Base-by-base conservation (phyloP, 2,329 filamentous ascomycete genomes). In the Phymatotrichopsis omnivora region DNA sequence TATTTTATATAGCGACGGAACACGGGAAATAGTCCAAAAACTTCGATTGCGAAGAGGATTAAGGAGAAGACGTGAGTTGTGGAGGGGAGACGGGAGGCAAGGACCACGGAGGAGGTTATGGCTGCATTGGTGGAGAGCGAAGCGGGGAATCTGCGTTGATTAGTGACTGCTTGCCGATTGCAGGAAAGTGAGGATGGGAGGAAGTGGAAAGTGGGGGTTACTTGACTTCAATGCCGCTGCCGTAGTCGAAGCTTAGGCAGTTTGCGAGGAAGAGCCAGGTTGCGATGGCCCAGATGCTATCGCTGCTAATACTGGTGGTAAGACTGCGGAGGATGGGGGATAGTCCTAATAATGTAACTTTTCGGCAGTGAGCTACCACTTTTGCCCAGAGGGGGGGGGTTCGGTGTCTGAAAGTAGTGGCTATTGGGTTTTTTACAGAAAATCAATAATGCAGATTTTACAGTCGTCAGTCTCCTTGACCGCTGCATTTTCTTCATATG, bases 191-290 rank as follows among this genome's bases (percentile, higher is more conserved):
- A 30, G 27, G 20, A 27, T 12, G n/a, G 28, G 12, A 37, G 24
- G 25, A 35, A 41, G 7, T 40, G 28, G 28, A 12, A 11, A 4
- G 30, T 34, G 7, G 22, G 36, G 52, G 61, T 48, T 61, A 66
- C 63, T 72, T 72, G 30, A 63, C 76, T 65, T 68, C 71, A 30
- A 70, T 66, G 25, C 75, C 74, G 30, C 83, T 82, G 8, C 85
- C 84, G 64, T 98, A 98, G 69, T 98, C 91, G 61, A 95, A 96
- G 63, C 93, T 95, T 65, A 94, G 93, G 51, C 96, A 85, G 63
- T 98, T 98, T 65, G 95, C 89, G 58, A 83, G 76, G 52, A 98
- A 76, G 33, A 98, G 73, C 78, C 86, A 91, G 60, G 85, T 87
- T 39, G 85, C 91, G 69, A 98, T 82, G 47, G 91, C 85, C 91